A percentile compares a stretch with the other conserved stretches of the same genome.
These are phyloP conservation scores for Pyracantha coccinea DNA, from an alignment of 331 rosid species.

Conservation along the genomic window DNA sequence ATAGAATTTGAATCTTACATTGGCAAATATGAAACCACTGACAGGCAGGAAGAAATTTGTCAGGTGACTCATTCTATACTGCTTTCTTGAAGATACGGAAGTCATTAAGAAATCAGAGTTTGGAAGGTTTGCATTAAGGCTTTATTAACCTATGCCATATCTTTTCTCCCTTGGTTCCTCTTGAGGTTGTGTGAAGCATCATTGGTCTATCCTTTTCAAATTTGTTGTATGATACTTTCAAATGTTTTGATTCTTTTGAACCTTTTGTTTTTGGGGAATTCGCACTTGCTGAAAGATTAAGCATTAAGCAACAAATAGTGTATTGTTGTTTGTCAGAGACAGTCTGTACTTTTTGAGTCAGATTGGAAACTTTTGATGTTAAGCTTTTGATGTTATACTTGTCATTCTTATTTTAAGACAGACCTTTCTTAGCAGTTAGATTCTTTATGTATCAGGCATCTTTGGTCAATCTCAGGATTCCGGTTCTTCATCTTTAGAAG, in stretches of 20 bases:
- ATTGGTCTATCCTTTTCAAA: not conserved
- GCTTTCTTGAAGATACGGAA: conserved; percentile 25
- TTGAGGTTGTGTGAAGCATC: not conserved
- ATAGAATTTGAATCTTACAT: not conserved
- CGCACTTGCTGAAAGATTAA: not conserved
- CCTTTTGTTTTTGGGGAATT: not conserved
- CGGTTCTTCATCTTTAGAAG: conserved; percentile 24
- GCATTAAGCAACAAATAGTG: not conserved
- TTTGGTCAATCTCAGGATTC: conserved; percentile 20
- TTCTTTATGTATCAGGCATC: conserved; percentile 24
- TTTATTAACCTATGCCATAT: not conserved
- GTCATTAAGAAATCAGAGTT: conserved; percentile 16
- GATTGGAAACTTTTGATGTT: not conserved
- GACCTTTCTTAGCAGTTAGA: not conserved
- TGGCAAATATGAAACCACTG: not conserved
- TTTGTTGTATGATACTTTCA: not conserved
- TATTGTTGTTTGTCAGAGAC: not conserved
- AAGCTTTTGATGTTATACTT: not conserved
- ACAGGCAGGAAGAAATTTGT: conserved; percentile 26
- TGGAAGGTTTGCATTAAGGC: conserved; percentile 20
- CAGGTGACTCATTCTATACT: conserved; percentile 19
- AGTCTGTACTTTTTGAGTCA: not conserved
- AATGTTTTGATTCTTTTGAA: not conserved
- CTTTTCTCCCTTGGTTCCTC: not conserved
- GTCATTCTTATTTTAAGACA: not conserved